phyloP scores from a whole-genome alignment of 1,284 basidiomycete species.

The Sanghuangporus weigelae region DNA sequence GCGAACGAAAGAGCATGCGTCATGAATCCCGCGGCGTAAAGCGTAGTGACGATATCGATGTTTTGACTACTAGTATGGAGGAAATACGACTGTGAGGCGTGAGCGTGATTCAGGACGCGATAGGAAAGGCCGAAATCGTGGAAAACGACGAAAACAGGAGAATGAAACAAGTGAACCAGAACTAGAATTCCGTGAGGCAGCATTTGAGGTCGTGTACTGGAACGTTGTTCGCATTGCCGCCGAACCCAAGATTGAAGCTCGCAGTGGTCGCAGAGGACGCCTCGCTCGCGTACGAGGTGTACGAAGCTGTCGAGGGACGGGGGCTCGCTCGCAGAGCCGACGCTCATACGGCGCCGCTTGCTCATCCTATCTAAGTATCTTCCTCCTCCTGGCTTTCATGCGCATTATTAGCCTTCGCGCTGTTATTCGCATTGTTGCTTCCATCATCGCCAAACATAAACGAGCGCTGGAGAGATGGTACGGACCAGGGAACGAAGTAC shows the following conservation, averaged over 20 bases:
- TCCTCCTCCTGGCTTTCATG: conserved; percentile 31
- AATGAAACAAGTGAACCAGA: background rate
- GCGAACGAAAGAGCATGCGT: conserved; percentile 22
- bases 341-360: conserved; percentile 72
- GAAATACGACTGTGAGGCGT: background rate
- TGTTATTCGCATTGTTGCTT: conserved; percentile 31
- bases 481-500: conserved; percentile 52
- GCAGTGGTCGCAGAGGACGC: conserved; percentile 30
- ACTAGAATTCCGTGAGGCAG: background rate
- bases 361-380: conserved; percentile 40
- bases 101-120: background rate
- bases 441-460: conserved; percentile 42
- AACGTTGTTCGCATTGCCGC: background rate
- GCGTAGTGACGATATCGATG: too few species aligned
- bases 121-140: background rate
- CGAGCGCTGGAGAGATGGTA: conserved; percentile 57
- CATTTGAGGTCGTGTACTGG: background rate
- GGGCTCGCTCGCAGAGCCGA: conserved; percentile 62
- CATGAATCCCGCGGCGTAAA: conserved; percentile 11
- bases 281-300: conserved; percentile 36
- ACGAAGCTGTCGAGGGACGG: conserved; percentile 55
- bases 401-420: conserved; percentile 9
- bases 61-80: background rate
- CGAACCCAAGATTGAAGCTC: conserved; percentile 31
- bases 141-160: background rate